phyloP scores from a whole-genome alignment of 2,329 filamentous ascomycete genomes.

The Acrodontium crateriforme region DNA sequence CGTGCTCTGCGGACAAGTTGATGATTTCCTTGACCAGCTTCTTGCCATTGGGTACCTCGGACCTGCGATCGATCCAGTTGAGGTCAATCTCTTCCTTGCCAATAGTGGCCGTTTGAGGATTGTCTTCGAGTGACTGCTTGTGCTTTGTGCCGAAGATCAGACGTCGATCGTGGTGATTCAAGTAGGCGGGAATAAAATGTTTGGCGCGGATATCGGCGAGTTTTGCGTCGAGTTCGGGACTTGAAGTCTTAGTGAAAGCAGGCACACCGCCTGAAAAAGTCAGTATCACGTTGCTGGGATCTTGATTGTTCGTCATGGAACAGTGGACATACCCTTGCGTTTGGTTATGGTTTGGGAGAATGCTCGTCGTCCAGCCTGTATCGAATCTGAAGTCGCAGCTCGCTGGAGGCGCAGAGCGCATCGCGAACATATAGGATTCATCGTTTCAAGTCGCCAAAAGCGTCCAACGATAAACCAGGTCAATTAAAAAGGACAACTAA shows the following conservation, averaged over 20 bases:
- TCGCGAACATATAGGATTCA: conserved; percentile 18
- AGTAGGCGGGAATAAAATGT: conserved; percentile 31
- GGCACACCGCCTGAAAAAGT: conserved; percentile 23
- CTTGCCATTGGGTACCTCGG: conserved; percentile 17
- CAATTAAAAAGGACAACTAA: no score
- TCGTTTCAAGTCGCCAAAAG: no score
- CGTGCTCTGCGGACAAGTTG: conserved; percentile 15
- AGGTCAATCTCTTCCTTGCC: conserved; percentile 27
- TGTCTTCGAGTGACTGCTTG: conserved; percentile 27
- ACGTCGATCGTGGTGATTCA: conserved; percentile 26
- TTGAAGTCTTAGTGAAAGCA: conserved; percentile 27
- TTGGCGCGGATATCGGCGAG: conserved; percentile 29
- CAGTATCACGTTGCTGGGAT: no score
- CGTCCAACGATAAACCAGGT: no score
- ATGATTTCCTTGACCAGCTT: conserved; percentile 18
- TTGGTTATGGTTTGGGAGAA: conserved; percentile 12
- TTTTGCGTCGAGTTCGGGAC: conserved; percentile 26
- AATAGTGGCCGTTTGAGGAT: conserved; percentile 29
- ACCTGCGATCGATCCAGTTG: conserved; percentile 18
- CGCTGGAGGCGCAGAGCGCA: conserved; percentile 21
- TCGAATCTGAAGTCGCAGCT: conserved; percentile 9
- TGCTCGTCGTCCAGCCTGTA: conserved; percentile 8
- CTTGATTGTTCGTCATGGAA: not conserved
- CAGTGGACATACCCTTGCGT: conserved; percentile 5
- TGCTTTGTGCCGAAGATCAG: conserved; percentile 30